Evolutionary conservation across 441 rosid species (phyloP), one percentile per base, ranked within the genome.

Genomic region (Populus hybrid): DNA sequence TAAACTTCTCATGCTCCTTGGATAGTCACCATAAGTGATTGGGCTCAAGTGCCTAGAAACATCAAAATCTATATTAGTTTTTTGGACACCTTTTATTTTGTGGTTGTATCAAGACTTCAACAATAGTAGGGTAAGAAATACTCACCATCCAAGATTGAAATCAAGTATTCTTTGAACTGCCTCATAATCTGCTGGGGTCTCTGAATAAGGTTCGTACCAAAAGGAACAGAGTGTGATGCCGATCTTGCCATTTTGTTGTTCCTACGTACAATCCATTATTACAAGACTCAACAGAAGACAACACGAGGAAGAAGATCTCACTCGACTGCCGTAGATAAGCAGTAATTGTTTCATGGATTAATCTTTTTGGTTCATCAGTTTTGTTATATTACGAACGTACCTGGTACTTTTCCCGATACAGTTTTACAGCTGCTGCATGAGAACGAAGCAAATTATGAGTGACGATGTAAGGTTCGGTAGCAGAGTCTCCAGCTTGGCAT

Each of bases 401-500:
- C 81, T 86, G 82, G 35, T 83, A 81, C 73, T 85, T 23, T 0
- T 83, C 65, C 20, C 67, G 82, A 50, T 89, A 85, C 6, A 86
- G 67, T 30, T 83, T 78, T 0, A 82, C 90, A 3, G 81, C 91
- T 20, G 90, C 78, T 8, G 89, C 91, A 81, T 89, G 95, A 67
- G 95, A 84, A 74, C 89, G 93, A 63, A 91, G 83, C 36, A 79
- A 81, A 76, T 90, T 6, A 69, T 87, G 93, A 2, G 73, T 70
- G 9, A 84, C 89, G 8, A 34, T 14, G 82, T 91, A 91, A 0
- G 93, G 93, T 74, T 91, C 95, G 0, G 35, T 69, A 6, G 82
- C 80, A 3, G 93, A 91, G 77, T 91, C 83, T 12, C 93, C 95
- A 0, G 57, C 74, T 1, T 64, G 30, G 73, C 91, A 86, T 57